These are phyloP conservation scores for Geotrichum siamense DNA, from an alignment of 1,139 yeast species.

Conservation along the genomic window DNA sequence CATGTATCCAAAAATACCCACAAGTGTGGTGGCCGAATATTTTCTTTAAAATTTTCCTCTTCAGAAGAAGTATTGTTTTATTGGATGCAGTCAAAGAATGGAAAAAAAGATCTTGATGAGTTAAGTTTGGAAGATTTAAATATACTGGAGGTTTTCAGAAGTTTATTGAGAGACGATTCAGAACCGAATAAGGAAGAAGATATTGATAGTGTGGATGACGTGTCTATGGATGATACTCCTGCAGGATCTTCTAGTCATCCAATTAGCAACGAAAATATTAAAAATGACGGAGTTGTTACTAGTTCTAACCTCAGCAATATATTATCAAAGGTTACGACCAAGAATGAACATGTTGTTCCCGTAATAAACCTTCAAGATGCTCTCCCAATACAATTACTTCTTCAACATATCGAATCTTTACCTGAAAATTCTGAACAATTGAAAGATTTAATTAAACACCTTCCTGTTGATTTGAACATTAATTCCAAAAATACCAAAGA, in stretches of 20 bases:
- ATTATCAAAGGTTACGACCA: slow-evolving; percentile 17
- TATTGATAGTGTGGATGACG: slow-evolving; percentile 6
- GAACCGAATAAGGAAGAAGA: slow-evolving; percentile 42
- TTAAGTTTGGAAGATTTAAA: slow-evolving; percentile 58
- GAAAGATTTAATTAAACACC: slow-evolving; percentile 22
- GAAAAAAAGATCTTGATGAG: slow-evolving; percentile 43
- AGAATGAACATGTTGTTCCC: slow-evolving; percentile 20
- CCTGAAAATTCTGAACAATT: slow-evolving; percentile 26
- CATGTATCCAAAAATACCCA: slow-evolving; percentile 66
- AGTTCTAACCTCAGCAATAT: slow-evolving; percentile 5
- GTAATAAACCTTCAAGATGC: slow-evolving; percentile 37
- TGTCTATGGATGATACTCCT: background rate
- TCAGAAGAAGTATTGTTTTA: slow-evolving; percentile 79
- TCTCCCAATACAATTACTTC: slow-evolving; percentile 38
- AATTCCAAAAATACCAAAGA: slow-evolving; percentile 38
- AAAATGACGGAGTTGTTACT: background rate
- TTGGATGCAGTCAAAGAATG: slow-evolving; percentile 87
- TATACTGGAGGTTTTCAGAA: slow-evolving; percentile 47
- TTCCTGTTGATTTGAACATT: slow-evolving; percentile 40
- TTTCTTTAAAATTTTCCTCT: slow-evolving; percentile 70
- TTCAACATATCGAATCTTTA: slow-evolving; percentile 38
- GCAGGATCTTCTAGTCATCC: slow-evolving; percentile 1
- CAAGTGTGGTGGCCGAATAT: slow-evolving; percentile 58
- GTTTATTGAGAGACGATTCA: slow-evolving; percentile 41
- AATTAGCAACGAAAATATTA: background rate